Evolutionary conservation across 2,329 filamentous ascomycete species (phyloP), one percentile per base, ranked within the genome.

Genomic region (Parafenestella ontariensis): DNA sequence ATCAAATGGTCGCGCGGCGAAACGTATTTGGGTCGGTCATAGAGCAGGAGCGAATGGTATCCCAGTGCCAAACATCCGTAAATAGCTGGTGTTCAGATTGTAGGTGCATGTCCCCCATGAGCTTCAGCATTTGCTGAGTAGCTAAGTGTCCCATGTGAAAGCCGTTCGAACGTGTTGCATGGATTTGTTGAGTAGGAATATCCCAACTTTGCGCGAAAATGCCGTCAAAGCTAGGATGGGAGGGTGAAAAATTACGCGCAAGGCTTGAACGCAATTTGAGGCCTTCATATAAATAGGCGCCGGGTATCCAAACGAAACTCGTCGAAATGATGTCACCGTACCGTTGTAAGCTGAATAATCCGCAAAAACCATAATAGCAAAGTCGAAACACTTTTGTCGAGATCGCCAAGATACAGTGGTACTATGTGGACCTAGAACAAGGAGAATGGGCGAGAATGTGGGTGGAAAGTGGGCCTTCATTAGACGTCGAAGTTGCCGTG

Each of bases 401-500:
- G 49, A 59, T 63, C 49, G 42, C 49, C 46, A 47, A 55, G 48
- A 52, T 58, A 54, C 46, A 63, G 24, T 58, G 39, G 48, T 56
- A 50, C 43, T 51, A 52, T 49, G 15, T 53, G 39, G 53, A 47
- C 49, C 33, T 41, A 39, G 37, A 49, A 31, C 24, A 31, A 33
- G 40, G 39, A 51, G 51, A 54, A 54, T 29, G 31, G 39, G 53
- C 34, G 26, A 39, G 41, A 41, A 47, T 40, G 41, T 36, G 37
- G 52, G 36, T 44, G 39, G 51, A 45, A n/a, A 17, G 40, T 40
- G 9, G 40, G 29, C 18, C 18, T 54, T 60, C 52, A 61, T 68
- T 68, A 76, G 46, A 73, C 71, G 54, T 76, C 73, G 54, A 76
- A 74, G 45, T 73, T 70, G 52, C 71, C 71, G 47, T 75, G 68